Evolutionary conservation across 176 grass and related monocot species (phyloP), one percentile per base, ranked within the genome.

Genomic region (Triticum monococcum): DNA sequence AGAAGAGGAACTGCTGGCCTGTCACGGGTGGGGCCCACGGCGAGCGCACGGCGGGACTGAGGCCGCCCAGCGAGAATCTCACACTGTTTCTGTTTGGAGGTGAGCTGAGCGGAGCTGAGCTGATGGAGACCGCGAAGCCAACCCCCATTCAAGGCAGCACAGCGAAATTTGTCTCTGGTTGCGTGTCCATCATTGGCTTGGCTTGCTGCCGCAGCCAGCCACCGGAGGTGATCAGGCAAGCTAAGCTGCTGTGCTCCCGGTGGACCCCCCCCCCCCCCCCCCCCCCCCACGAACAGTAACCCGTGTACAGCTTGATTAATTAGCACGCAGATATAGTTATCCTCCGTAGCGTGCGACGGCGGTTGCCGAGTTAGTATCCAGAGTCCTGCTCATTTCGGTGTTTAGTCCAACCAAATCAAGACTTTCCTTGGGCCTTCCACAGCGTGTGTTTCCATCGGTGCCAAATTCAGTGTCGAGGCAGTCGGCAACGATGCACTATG

Each of bases 141-240:
- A 28, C 43, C 72, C 72, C 18, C 43, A 75, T 75, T 75, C 3
- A 75, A 52, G 72, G 12, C 72, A 75, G 31, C 72, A 75, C 72
- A 75, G 43, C 72, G 25, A 75, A 52, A 52, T 75, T 75, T 75
- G 72, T 75, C 72, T 20, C 72, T 75, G 72, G 43, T 75, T 75
- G 45, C 72, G 72, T 25, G 22, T 13, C 1, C 37, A 43, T 75
- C 25, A 75, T 46, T 74, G 40, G 38, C 40, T 46, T 48, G 2
- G 20, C 41, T n/a, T 66, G 1, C 62, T 48, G 35, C 16, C 63
- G 37, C 37, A 22, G 79, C 18, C 37, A 22, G 79, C 18, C 45
- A 57, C 8, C 57, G 77, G 22, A 79, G 33, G 7, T 26, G n/a
- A 69, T 32, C 14, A 48, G 16, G 12, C 8, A 50, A 46, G 3